phyloP scores from a whole-genome alignment of 148 eudicot species.

The Vaccinium vitisidaea region DNA sequence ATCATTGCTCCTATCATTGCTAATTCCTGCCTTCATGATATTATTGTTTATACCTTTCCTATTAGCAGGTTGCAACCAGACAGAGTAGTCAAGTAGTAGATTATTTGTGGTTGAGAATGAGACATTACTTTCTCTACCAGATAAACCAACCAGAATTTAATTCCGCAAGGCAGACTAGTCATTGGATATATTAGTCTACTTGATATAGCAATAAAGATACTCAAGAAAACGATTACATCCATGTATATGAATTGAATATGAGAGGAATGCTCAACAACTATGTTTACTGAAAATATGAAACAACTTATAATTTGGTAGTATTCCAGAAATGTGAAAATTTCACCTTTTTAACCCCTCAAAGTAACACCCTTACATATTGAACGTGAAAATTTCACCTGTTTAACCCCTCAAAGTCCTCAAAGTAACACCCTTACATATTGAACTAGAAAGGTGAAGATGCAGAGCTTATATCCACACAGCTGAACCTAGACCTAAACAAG shows the following conservation, averaged over 20 bases:
- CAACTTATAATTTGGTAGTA: background rate
- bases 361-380: background rate
- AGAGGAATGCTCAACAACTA: constrained; percentile 1
- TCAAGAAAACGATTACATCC: background rate
- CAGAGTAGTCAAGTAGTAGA: background rate
- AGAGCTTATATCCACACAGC: background rate
- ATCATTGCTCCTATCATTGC: too few species aligned
- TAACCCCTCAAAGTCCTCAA: background rate
- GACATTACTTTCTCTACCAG: background rate
- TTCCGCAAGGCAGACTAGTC: background rate
- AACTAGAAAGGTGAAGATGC: background rate
- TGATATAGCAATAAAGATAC: background rate
- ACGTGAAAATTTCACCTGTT: background rate
- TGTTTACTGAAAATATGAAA: background rate
- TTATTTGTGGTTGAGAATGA: background rate
- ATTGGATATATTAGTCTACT: background rate
- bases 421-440: background rate
- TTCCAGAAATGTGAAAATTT: background rate
- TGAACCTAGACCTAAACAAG: background rate
- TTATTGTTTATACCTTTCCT: background rate
- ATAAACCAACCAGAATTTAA: background rate
- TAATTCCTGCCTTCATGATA: too few species aligned
- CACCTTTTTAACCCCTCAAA: background rate
- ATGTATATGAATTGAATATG: background rate
- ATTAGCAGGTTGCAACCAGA: background rate